phyloP scores from a whole-genome alignment of 192 early-diverging fungal genomes.

The Bifiguratus adelaidae region DNA sequence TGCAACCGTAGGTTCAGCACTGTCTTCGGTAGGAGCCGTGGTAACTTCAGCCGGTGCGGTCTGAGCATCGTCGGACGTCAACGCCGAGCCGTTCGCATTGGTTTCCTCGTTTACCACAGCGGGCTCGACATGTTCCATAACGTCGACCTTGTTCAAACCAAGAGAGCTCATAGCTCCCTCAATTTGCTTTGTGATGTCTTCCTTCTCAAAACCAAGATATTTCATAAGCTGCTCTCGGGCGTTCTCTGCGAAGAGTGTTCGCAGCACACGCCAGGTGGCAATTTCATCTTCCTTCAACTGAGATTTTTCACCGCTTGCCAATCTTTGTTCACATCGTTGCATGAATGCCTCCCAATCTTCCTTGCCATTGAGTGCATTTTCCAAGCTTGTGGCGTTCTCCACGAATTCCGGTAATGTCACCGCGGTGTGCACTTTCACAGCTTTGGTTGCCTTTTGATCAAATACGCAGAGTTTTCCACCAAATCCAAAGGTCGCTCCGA shows the following conservation, averaged over 20 bases:
- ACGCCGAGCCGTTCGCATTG: neutral
- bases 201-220: conserved; percentile 84
- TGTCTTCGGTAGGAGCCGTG: neutral
- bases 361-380: conserved; percentile 48
- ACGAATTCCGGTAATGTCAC: conserved; percentile 67
- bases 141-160: neutral
- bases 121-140: neutral
- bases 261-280: conserved; percentile 73
- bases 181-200: conserved; percentile 34
- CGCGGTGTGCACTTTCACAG: conserved; percentile 44
- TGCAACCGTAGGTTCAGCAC: neutral
- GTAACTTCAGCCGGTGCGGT: neutral
- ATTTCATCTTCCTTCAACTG: conserved; percentile 12
- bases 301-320: conserved; percentile 14
- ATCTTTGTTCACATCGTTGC: conserved; percentile 4
- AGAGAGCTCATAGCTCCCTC: neutral
- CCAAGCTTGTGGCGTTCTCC: conserved; percentile 59
- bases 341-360: conserved; percentile 19
- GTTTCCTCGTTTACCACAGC: neutral
- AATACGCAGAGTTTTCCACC: conserved; percentile 84
- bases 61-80: neutral
- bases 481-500: conserved; percentile 80
- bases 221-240: conserved; percentile 71
- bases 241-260: conserved; percentile 69
- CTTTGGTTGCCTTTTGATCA: conserved; percentile 21